Conservation (phyloP, 2,329 filamentous ascomycete species). For the Monilinia laxa region DNA sequence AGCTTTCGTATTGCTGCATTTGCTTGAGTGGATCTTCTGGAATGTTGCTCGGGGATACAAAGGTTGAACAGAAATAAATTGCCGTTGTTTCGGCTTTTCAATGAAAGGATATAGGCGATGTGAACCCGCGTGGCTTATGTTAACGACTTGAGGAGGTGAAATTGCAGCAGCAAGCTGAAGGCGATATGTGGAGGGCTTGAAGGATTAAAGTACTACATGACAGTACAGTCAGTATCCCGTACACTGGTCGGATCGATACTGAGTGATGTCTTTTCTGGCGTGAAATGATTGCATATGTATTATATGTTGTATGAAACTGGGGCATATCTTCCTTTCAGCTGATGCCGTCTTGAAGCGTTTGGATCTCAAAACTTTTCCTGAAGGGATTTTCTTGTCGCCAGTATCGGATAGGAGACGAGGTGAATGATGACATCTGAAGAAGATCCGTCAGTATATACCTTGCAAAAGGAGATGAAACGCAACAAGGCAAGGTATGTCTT, state of each 20-base stretch:
- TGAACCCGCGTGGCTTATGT: slow-evolving; percentile 2
- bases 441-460: background rate
- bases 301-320: too few species aligned
- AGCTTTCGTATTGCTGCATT: background rate
- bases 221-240: background rate
- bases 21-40: background rate
- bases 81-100: background rate
- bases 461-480: slow-evolving; percentile 6
- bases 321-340: too few species aligned
- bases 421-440: slow-evolving; percentile 8
- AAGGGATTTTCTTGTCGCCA: background rate
- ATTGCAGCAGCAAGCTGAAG: background rate
- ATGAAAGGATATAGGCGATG: background rate
- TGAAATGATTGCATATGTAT: too few species aligned
- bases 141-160: background rate
- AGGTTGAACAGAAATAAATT: background rate
- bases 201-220: background rate
- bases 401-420: slow-evolving; percentile 5
- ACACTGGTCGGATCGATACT: too few species aligned
- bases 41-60: background rate
- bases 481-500: background rate
- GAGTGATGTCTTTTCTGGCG: background rate
- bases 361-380: background rate
- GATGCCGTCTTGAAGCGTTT: too few species aligned
- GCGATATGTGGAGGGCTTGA: background rate